Base-by-base conservation (phyloP, 257 asterid species). In the Fraxinus pennsylvanica region DNA sequence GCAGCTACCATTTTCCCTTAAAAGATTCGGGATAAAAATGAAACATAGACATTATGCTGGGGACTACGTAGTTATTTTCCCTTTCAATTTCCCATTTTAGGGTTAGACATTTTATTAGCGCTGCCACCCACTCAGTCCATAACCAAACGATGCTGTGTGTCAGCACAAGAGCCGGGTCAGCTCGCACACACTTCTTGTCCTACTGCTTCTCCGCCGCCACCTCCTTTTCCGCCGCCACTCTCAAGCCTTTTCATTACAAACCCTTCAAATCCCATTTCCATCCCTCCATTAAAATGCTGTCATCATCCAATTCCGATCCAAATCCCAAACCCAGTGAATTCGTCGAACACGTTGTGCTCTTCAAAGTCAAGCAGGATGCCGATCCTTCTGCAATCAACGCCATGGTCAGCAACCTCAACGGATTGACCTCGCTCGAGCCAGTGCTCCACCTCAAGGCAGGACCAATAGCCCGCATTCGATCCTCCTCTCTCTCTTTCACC, bases 291-390 rank as follows among this genome's bases (percentile, higher is more conserved):
- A 43, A 43, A 43, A 43, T 43, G 50, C 50, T 43, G 15, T 13
- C 77, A 9, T 80, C 79, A 41, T 74, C 21, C 82, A 59, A 14
- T 74, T 80, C 1, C 74, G 45, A 17, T 59, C 74, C 84, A n/a
- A n/a, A 81, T 67, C 25, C 89, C 5, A 47, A 65, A 39, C 74
- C 81, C 29, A 54, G 67, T 35, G 90, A 90, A 76, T 79, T 92
- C 85, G 74, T 94, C 86, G 97, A 94, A 79, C 98, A 92, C 88
- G 77, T 94, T 76, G 98, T 94, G 59, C 96, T 94, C 70, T 87
- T 90, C 86, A 92, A 90, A 82, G 88, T 84, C 68, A 91, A 87
- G 74, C 89, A 93, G 59, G 85, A 74, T 52, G 83, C 86, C 32
- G 91, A 89, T 41, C 85, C 89, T 5, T 82, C 94, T 67, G 89